phyloP scores from a whole-genome alignment of 164 flowering plant genomes.

The Kalanchoe fedtschenkoi region DNA sequence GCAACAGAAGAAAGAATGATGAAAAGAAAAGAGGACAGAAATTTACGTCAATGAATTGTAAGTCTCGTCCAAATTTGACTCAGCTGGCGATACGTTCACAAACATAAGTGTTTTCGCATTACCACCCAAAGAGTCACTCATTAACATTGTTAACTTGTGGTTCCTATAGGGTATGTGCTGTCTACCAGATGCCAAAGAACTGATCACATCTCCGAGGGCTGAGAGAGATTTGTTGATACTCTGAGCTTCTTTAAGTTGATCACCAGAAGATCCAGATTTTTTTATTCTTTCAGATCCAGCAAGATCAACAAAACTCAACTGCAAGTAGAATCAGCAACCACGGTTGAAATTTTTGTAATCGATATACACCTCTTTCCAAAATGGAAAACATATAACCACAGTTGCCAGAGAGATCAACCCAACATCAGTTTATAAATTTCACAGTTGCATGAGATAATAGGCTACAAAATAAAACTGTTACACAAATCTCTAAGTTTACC shows the following conservation, averaged over 20 bases:
- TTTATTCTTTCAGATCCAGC: slow-evolving; percentile 98
- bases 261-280: slow-evolving; percentile 92
- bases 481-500: too few relatives aligned
- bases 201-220: slow-evolving; percentile 94
- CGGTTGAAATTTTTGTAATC: not conserved
- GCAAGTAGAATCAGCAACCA: slow-evolving; percentile 18
- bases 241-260: slow-evolving; percentile 92
- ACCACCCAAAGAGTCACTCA: slow-evolving; percentile 99
- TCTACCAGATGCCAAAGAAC: slow-evolving; percentile 75
- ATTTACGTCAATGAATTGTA: slow-evolving; percentile 81
- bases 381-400: too few relatives aligned
- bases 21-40: not conserved
- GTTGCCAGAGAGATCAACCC: not conserved
- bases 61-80: slow-evolving; percentile 89
- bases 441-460: too few relatives aligned
- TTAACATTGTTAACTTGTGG: slow-evolving; percentile 92
- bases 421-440: not conserved
- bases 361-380: not conserved
- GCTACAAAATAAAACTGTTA: too few relatives aligned
- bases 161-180: slow-evolving; percentile 95
- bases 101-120: slow-evolving; percentile 98
- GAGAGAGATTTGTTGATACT: slow-evolving; percentile 97
- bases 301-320: slow-evolving; percentile 98
- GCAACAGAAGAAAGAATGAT: not conserved
- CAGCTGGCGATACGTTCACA: slow-evolving; percentile 91